phyloP scores from a whole-genome alignment of 176 grass and related monocot species.

The Areca catechu region DNA sequence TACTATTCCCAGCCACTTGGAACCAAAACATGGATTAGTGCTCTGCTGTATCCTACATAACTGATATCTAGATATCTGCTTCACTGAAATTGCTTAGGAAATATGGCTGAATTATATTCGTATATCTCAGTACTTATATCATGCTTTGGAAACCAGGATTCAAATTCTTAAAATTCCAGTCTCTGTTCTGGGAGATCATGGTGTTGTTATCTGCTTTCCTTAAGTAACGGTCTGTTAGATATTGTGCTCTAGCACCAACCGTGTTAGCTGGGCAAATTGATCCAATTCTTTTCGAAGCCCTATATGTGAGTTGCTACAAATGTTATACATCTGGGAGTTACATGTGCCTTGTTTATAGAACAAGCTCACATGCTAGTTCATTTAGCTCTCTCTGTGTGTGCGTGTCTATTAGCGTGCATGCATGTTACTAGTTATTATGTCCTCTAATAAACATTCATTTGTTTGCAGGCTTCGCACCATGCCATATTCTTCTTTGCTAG shows the following conservation, averaged over 20 bases:
- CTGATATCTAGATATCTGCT: no score
- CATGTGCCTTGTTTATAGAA: no score
- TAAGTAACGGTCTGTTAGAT: constrained; percentile 48
- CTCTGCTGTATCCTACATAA: constrained; percentile 70
- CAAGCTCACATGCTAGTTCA: no score
- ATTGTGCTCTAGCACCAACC: constrained; percentile 71
- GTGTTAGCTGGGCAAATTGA: constrained; percentile 80
- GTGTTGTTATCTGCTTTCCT: constrained; percentile 19
- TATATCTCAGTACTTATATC: no score
- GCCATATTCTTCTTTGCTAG: constrained; percentile 95
- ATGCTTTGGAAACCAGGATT: no score
- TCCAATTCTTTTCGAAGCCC: constrained; percentile 81
- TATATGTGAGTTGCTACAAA: constrained; percentile 53
- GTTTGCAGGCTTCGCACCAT: constrained; percentile 77
- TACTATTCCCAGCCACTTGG: constrained; percentile 72
- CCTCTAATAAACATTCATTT: background rate
- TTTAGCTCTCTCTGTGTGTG: no score
- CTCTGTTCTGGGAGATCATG: background rate
- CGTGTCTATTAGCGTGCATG: no score
- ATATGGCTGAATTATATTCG: no score
- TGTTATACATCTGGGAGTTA: background rate
- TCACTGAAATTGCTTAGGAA: no score
- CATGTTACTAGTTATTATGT: no score
- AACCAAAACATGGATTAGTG: constrained; percentile 66
- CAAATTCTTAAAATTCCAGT: background rate